Evolutionary conservation across 352 stramenopile species (phyloP), one percentile per base, ranked within the genome.

Genomic region (Achlya hypogyna): DNA sequence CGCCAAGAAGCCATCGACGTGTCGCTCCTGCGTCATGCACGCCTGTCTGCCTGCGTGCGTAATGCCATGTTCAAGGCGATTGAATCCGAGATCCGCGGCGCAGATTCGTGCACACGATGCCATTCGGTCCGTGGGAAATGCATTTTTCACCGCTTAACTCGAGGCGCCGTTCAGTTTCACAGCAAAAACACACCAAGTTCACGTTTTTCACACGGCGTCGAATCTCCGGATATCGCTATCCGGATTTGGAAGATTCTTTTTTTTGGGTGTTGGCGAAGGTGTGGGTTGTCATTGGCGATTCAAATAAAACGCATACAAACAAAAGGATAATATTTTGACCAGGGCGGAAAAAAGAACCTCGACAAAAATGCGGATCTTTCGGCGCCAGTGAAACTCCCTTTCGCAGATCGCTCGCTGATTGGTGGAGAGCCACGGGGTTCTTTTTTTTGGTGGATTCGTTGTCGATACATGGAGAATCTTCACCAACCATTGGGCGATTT

Each of bases 361-460:
- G 6, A 10, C n/a, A 10, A 18, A 10, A 45, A 45, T 18, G 38
- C 38, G 38, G 38, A 45, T 45, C 38, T 45, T 45, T 45, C 12
- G 38, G 14, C 38, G 38, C 38, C 38, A 45, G 38, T 45, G 38
- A 45, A 45, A 45, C 38, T 10, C 12, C 38, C 38, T 45, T 45
- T 45, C 38, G 38, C 38, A 45, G 38, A 45, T n/a, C 38, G 38
- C 38, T n/a, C 6, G 38, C 38, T 45, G 38, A 54, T 31, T 66
- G 59, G 59, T 40, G 20, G 2, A 20, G 29, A 12, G 9, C 22
- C 6, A 31, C 1, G 12, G 51, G 42, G 60, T 54, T 67, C 47
- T 58, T 67, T 67, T 67, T 67, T 59, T 67, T 5, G 10, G 49
- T 56, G 32, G 60, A 67, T 67, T 67, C 60, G 45, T 45, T 43